These are phyloP conservation scores for Aspergillus kassunensis DNA, from an alignment of 495 filamentous ascomycete genomes.

Conservation along the genomic window DNA sequence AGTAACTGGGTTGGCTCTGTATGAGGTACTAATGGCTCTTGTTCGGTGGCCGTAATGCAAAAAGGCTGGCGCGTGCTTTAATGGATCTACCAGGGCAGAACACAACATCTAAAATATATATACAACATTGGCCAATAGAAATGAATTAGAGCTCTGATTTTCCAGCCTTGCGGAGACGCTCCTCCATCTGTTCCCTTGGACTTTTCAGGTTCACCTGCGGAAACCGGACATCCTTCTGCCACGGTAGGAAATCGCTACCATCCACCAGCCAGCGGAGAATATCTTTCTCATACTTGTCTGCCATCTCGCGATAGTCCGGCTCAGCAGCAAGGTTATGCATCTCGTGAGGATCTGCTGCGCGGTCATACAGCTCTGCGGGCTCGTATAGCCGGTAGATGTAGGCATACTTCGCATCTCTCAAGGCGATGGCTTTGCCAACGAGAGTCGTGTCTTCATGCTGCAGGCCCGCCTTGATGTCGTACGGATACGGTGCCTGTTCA, in stretches of 20 bases:
- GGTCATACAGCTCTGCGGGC: conserved; percentile 25
- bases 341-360: conserved; percentile 16
- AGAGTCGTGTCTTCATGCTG: conserved; percentile 26
- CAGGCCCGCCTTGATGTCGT: conserved; percentile 25
- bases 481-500: conserved; percentile 24
- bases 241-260: conserved; percentile 19
- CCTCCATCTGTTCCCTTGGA: conserved; percentile 18
- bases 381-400: conserved; percentile 28
- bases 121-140: too few relatives aligned
- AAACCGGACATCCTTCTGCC: conserved; percentile 18
- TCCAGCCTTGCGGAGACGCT: conserved; percentile 1
- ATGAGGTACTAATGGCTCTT: too few relatives aligned
- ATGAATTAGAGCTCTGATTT: background rate
- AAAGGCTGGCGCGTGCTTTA: too few relatives aligned
- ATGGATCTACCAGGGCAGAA: too few relatives aligned
- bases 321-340: conserved; percentile 22
- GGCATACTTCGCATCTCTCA: conserved; percentile 19
- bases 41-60: too few relatives aligned
- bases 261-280: conserved; percentile 22
- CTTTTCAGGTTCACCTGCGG: conserved; percentile 21
- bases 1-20: too few relatives aligned
- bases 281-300: conserved; percentile 16
- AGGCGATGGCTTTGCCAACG: conserved; percentile 24
- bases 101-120: too few relatives aligned
- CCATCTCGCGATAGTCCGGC: conserved; percentile 7